Evolutionary conservation across 768 basidiomycete genomes (phyloP), one percentile per base, ranked within the genome.

Genomic region (Lactifluus rugatus): DNA sequence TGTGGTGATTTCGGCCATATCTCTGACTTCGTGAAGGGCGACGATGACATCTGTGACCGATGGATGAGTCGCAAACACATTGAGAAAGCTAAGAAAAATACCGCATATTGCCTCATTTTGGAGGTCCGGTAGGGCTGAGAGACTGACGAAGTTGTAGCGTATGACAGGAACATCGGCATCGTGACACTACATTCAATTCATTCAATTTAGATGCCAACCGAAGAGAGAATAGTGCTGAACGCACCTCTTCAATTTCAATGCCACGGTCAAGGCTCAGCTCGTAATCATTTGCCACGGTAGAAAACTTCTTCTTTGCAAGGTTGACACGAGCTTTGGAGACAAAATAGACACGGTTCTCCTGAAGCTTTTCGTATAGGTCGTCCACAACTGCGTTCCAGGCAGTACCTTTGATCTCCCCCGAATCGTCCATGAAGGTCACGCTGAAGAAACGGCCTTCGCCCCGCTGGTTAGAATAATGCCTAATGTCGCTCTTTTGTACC

Each of bases 381-480:
- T 93, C 91, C 39, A 86, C 93, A 10, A 79, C 84, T 11, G 81
- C 73, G 66, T 97, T 98, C 76, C 97, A 98, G 9, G 75, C 94
- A 1, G 95, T 98, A 1, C 79, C 95, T 56, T 85, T 79, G 67
- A 99, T 98, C 73, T 87, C 86, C 54, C 91, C 93, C 16, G 90
- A 84, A 58, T 97, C 93, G 63, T 99, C 96, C 88, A 97, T 92
- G 26, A 98, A 71, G 0, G 86, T 94, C 17, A 92, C 84, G 64
- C 78, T 93, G 75, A 99, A 98, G 16, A 98, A 75, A 68, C 97
- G 93, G 37, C 96, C 95, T 66, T 98, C 96, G 32, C 96, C 96
- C 11, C 83, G 78, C 59, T 79, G 75, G 69, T 95, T 98, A 3
- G 88, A 86, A 82, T 87, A 99, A n/a, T 81, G 80, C 65, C 81